Evolutionary conservation across 2,329 filamentous ascomycete species (phyloP), one percentile per base, ranked within the genome.

Genomic region (Diatrype stigma): DNA sequence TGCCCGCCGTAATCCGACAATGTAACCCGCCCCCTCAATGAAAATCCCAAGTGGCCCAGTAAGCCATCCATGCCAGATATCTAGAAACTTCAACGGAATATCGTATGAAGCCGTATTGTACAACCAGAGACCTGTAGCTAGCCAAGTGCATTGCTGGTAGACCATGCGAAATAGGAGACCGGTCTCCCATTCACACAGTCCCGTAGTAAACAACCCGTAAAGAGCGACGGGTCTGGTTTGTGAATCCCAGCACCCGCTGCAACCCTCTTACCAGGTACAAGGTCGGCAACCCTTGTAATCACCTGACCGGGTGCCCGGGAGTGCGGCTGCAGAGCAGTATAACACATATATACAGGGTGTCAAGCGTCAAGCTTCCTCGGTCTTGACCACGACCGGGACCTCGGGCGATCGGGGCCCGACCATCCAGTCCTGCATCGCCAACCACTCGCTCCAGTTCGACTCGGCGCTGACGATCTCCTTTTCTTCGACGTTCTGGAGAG

Each of bases 351-450:
- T 35, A 44, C 14, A 17, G 21, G 12, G 7, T 3, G 12, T 11
- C 17, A 14, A 32, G 10, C 44, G 28, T 62, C 47, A 64, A 34
- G 40, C 52, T 14, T 62, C 60, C 53, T 70, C 67, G 44, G 60
- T 61, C 53, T 70, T 70, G 37, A 71, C 54, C 32, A 59, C 55
- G 22, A 63, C 57, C 32, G 60, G 55, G 45, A 63, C 63, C 26
- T 77, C 75, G 6, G 87, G 88, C 30, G 86, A 86, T 54, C 89
- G 76, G 1, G 89, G 88, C 2, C 92, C 92, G n/a, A 96, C 75
- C 91, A 96, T 96, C 93, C 93, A 97, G 69, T 96, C 93, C 69
- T 96, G 90, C 90, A 96, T 95, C 12, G 90, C 90, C 30, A 96
- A 74, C 93, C 93, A 97, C 63, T 93, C 86, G 66, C 90, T 95